Percentiles rank a stretch among this genome's conserved stretches.
These are phyloP conservation scores for Ustilaginoidea virens DNA, from an alignment of 2,329 filamentous ascomycete species.

Conservation along the genomic window DNA sequence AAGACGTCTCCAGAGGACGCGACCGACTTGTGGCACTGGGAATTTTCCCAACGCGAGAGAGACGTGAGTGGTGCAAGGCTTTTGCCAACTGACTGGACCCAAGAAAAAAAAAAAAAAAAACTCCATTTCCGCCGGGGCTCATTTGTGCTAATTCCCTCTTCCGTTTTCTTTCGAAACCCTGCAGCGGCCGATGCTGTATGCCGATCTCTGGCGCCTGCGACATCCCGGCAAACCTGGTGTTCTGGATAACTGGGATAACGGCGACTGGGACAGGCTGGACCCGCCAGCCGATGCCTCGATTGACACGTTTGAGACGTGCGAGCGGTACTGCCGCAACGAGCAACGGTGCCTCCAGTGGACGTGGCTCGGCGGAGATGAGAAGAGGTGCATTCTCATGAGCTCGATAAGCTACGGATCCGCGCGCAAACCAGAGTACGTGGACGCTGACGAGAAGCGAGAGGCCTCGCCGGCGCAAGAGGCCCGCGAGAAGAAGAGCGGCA, in stretches of 20 bases:
- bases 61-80: conserved; percentile 12
- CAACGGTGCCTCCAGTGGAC: conserved; percentile 14
- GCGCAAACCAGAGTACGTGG: too few species aligned
- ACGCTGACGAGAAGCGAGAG: too few species aligned
- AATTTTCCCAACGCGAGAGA: conserved; percentile 5
- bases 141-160: too few species aligned
- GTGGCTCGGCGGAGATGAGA: conserved; percentile 15
- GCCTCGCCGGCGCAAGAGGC: conserved; percentile 8
- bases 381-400: conserved; percentile 12
- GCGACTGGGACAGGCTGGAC: conserved; percentile 13
- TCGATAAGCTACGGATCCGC: conserved; percentile 15
- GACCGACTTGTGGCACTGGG: conserved; percentile 18
- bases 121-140: too few species aligned
- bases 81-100: conserved; percentile 1
- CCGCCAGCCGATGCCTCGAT: conserved; percentile 10
- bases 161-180: too few species aligned
- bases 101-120: too few species aligned
- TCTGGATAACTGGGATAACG: conserved; percentile 15
- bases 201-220: conserved; percentile 21
- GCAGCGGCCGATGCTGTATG: conserved; percentile 20
- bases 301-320: conserved; percentile 14
- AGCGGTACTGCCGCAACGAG: conserved; percentile 10
- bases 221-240: conserved; percentile 13
- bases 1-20: conserved; percentile 5
- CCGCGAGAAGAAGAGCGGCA: conserved; percentile 5